phyloP scores from a whole-genome alignment of 106 monocot species.

The Gastrodia elata region DNA sequence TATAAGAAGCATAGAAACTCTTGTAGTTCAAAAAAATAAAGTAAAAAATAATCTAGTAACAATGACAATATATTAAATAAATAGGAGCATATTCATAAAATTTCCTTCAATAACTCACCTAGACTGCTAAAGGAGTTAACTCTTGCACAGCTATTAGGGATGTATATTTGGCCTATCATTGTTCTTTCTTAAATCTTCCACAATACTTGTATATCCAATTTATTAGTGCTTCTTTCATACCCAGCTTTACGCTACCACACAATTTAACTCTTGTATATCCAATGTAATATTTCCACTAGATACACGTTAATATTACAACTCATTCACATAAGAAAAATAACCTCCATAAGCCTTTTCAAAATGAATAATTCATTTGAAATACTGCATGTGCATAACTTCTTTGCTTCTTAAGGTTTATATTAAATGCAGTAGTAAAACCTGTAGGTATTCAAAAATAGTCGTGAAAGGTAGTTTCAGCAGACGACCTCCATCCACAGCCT shows the following conservation, averaged over 20 bases:
- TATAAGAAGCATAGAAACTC: conserved; percentile 14
- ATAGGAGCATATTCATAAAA: background rate
- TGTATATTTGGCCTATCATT: background rate
- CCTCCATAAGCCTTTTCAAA: background rate
- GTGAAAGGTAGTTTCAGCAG: conserved; percentile 87
- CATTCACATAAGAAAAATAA: background rate
- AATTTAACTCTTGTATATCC: background rate
- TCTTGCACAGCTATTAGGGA: background rate
- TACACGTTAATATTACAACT: background rate
- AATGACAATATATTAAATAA: background rate
- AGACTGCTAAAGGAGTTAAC: background rate
- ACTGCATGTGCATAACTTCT: background rate
- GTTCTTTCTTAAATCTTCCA: background rate
- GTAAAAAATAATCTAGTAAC: background rate
- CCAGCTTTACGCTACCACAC: background rate
- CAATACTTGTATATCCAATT: background rate
- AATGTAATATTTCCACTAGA: conserved; percentile 1
- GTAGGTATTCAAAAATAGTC: conserved; percentile 97
- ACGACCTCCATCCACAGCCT: conserved; percentile 65
- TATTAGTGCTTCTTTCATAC: background rate
- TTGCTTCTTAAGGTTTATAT: background rate
- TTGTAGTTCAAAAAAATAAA: background rate
- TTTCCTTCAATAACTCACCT: background rate
- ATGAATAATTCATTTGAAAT: background rate
- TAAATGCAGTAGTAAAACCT: conserved; percentile 29